Evolutionary conservation across 2,329 filamentous ascomycete genomes (phyloP).

Genomic region (Fusarium palustre): DNA sequence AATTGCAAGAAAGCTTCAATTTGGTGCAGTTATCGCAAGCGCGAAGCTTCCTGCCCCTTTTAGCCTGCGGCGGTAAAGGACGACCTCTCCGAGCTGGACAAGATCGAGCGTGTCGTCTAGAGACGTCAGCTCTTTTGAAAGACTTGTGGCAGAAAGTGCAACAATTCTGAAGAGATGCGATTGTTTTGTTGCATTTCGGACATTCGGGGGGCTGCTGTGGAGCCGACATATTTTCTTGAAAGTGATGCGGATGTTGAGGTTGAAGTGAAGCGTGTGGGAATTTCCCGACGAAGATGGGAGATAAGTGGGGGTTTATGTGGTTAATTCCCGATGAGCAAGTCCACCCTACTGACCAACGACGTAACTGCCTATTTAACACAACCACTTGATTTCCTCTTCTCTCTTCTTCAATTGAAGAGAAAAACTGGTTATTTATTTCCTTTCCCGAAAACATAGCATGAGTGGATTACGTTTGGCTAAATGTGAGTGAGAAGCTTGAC

Average conservation of each 20-base stretch:
- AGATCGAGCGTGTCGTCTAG: constrained; percentile 23
- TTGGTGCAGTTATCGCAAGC: constrained; percentile 28
- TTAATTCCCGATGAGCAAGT: constrained; percentile 18
- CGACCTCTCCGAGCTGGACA: constrained; percentile 17
- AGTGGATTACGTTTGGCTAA: not conserved
- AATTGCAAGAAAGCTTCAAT: constrained; percentile 11
- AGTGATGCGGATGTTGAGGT: not conserved
- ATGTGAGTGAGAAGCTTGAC: not conserved
- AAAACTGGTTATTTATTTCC: fast-evolving
- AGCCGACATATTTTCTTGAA: not conserved
- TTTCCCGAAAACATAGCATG: not conserved
- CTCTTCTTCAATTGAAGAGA: not conserved
- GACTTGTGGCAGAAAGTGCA: constrained; percentile 32
- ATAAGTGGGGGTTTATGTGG: constrained; percentile 28
- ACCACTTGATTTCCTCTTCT: not conserved
- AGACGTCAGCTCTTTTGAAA: constrained; percentile 29
- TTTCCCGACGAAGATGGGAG: constrained; percentile 13
- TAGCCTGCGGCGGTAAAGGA: constrained; percentile 16
- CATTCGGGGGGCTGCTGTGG: not conserved
- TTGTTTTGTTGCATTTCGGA: not conserved
- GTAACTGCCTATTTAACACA: not conserved
- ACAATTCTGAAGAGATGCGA: not conserved
- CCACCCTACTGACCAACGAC: not conserved
- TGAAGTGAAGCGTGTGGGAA: constrained; percentile 24
- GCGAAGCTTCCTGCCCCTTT: constrained; percentile 27